Evolutionary conservation across 2,329 filamentous ascomycete genomes (phyloP), one percentile per base, ranked within the genome.

Genomic region (Remersonia thermophila): DNA sequence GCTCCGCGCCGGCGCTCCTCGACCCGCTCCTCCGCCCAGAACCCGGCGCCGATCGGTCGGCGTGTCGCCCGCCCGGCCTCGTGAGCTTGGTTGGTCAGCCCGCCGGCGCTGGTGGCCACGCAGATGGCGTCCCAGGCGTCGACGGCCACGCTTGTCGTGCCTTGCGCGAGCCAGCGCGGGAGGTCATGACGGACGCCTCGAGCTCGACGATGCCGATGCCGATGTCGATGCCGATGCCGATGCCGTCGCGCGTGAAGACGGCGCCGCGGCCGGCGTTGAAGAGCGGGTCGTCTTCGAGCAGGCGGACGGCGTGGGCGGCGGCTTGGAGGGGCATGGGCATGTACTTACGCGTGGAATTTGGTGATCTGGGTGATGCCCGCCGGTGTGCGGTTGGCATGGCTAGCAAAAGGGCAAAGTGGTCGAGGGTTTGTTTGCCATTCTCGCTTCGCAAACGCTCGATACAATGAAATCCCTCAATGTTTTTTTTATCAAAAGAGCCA

Each of bases 71-170:
- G 93, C 79, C 14, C 86, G 67, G 0, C 85, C 86, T 0, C n/a
- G 83, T 82, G 37, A 89, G 60, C 62, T 94, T 94, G n/a, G 55
- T 94, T 94, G 15, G 86, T 94, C 56, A 93, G 55, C 0, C 86
- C 86, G 4, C 86, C 86, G 0, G 73, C 78, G 50, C 69, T 76
- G 3, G 73, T 78, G 1, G 73, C 74, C n/a, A 55, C 65, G 47
- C 82, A 86, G 3, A 93, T 57, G 3, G 80, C 73, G 0, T 85
- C 85, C 28, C 77, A 70, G n/a, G 62, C 63, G 55, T 93, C 86
- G 7, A 93, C 61, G 16, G 82, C 84, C 0, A 93, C 83, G n/a
- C n/a, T n/a, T 7, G 82, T 80, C 0, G 86, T 94, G 0, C 86
- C 86, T 57, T 93, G 84, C 1, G 83, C 80, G 12, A 93, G 63